Base-by-base conservation (phyloP, 2,329 filamentous ascomycete species). In the Cercospora nicotianae region DNA sequence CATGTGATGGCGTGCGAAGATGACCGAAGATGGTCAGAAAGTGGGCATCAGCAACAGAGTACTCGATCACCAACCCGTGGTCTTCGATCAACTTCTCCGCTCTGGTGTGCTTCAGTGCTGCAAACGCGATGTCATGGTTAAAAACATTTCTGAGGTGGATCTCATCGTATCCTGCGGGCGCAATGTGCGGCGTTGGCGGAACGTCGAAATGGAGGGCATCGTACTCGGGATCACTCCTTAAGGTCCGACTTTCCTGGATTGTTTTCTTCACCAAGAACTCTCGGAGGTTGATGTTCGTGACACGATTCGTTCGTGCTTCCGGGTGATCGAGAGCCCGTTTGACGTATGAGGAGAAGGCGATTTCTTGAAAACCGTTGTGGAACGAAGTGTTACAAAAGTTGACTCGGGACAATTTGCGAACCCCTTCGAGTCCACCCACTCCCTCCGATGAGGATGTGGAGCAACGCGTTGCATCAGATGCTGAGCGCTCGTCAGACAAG, bases 111-210 rank as follows among this genome's bases (percentile, higher is more conserved):
- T 64, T 59, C 6, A 26, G 6, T 16, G 57, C 62, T 30, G 62
- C 62, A 36, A 64, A 64, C 2, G 51, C 48, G 30, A 64, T 42
- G 51, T 64, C 62, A 36, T 64, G 62, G n/a, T 59, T 42, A 36
- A 64, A 45, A 8, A 28, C 53, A 28, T 59, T 59, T 20, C 62
- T 53, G 13, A 64, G 33, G 18, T 58, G 51, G 36, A 64, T 59
- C 23, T 64, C 33, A 20, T 64, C 62, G 16, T 59, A 64, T 23
- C 62, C 53, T 33, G 39, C 13, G 3, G 62, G 53, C n/a, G 51
- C 62, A 18, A 55, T 5, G 23, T 30, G 20, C 23, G 51, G 51
- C 9, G 53, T 42, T n/a, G 62, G 51, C 30, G 53, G 33, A 16
- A 59, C 5, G 26, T 31, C 10, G 53, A 64, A 64, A 36, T 59